Evolutionary conservation across 352 stramenopile genomes (phyloP), one percentile per base, ranked within the genome.

Genomic region (Globisporangium recalcitrans): DNA sequence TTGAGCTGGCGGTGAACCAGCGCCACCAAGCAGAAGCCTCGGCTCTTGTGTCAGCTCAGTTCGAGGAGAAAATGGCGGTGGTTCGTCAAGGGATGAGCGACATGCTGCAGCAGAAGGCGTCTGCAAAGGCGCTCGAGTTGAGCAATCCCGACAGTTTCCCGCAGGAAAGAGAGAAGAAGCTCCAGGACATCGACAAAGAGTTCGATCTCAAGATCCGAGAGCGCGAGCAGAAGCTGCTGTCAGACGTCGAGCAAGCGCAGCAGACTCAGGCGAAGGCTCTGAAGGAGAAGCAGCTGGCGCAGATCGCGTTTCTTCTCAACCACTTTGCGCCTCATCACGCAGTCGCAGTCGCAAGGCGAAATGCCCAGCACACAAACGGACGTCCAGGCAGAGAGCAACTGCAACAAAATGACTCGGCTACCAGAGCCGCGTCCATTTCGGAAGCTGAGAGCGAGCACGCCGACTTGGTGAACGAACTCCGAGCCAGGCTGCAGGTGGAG

Each of bases 1-100:
- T 93, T 16, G 78, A 91, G 54, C 53, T 87, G 26, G 72, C 88
- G 4, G 70, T 90, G 44, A 75, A 66, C 21, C 60, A 69, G 48
- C 72, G 81, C 7, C 81, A 93, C n/a, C 72, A 87, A 32, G 56
- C 68, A 1, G 81, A 93, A 34, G 66, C 72, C 11, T 64, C 69
- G 3, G 52, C 71, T 42, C 64, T 90, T 7, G 57, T 78, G 2
- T 65, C 74, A 8, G 47, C 34, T 60, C 63, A 77, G 58, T 71
- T 70, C 27, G 24, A 67, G 21, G 47, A 60, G 21, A 73, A 70
- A 57, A 32, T 59, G 10, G 63, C 32, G 8, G 71, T 53, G 42
- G 54, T 77, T 21, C 77, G 62, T 31, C 69, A 65, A 36, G 63
- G 52, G 8, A 55, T 92, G 40, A 64, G 71, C 14, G 60, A 65